Base-by-base conservation (phyloP, 805 yeast species). In the Lipomyces lipofer region DNA sequence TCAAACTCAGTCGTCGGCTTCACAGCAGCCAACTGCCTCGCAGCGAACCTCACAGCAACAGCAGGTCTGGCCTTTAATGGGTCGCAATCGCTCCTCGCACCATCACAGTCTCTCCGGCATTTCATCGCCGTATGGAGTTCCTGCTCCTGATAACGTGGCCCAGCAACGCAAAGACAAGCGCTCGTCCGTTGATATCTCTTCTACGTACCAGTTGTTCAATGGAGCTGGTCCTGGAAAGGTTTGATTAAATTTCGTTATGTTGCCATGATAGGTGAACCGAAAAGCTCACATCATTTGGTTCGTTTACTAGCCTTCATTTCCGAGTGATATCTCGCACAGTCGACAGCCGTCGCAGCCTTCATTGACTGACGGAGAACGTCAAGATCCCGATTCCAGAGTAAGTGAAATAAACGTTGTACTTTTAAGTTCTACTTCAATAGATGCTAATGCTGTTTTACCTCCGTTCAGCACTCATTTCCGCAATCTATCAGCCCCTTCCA, bases 311-410 rank as follows among this genome's bases (percentile, higher is more conserved):
- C 40, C 22, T n/a, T 44, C 46, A 29, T 47, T 19, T 9, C 35
- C 33, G 15, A 35, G n/a, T 19, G 46, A 47, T 25, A 43, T 42
- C 4, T 39, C 60, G 25, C 61, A 57, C 21, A 48, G 52, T 10
- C 55, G 61, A 6, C 60, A 55, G 49, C 47, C 59, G 15, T 54
- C 59, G 6, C 61, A 57, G 45, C 47, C 60, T 6, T 57, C 61
- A 21, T 24, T 55, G 12, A 43, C 58, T 9, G 61, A 57, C 30
- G 35, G 24, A 25, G 59, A 54, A 8, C 54, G 61, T 9, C 57
- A 36, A 25, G 58, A 50, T 12, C 17, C 21, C 38, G 40, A 27
- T 9, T 43, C n/a, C n/a, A n/a, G n/a, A 9, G 17, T 10, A 13
- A 13, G 33, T 29, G 13, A 10, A 13, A 10, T 29, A 29, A 29